These are phyloP conservation scores for Clonostachys rhizophaga DNA, from an alignment of 2,329 filamentous ascomycete species.

Conservation along the genomic window DNA sequence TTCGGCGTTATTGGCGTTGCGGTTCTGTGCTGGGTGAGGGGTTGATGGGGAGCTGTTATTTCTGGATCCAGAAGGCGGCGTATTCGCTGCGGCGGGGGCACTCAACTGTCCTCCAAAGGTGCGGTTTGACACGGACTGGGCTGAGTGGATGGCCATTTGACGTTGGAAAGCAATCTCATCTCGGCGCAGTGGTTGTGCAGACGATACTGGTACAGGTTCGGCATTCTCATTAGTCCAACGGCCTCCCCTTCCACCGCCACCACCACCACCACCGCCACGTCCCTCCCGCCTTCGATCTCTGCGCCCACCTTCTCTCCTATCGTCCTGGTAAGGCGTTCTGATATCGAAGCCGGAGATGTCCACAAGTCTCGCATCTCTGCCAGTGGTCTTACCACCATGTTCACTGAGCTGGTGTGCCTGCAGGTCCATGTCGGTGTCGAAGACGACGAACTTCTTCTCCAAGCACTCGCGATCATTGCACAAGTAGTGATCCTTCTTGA, in stretches of 20 bases:
- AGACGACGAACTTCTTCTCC: conserved; percentile 97
- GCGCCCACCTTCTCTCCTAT: conserved; percentile 32
- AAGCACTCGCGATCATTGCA: conserved; percentile 83
- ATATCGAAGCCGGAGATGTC: conserved; percentile 85
- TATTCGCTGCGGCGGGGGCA: conserved; percentile 16
- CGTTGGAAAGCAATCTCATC: conserved; percentile 90
- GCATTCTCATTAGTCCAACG: conserved; percentile 84
- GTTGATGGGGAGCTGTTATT: conserved; percentile 10
- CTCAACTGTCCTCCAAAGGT: conserved; percentile 84
- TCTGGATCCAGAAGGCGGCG: conserved; percentile 8
- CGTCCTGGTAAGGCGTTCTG: conserved; percentile 65
- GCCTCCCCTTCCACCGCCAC: conserved; percentile 24
- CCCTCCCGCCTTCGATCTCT: conserved; percentile 9
- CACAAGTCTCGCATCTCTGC: conserved; percentile 78
- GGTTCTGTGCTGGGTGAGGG: conserved; percentile 6
- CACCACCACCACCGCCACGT: conserved; percentile 31
- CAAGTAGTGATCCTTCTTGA: conserved; percentile 79
- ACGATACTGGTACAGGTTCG: conserved; percentile 71
- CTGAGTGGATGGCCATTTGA: conserved; percentile 85
- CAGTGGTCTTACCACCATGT: conserved; percentile 81
- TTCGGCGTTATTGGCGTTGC: conserved; percentile 20
- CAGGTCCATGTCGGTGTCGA: conserved; percentile 89
- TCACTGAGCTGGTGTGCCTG: conserved; percentile 87
- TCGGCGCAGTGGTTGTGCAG: conserved; percentile 73
- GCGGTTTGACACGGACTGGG: conserved; percentile 73